Evolutionary conservation across 2,329 filamentous ascomycete species (phyloP), one percentile per base, ranked within the genome.

Genomic region (Ophiocordyceps camponoti-rufipedis): DNA sequence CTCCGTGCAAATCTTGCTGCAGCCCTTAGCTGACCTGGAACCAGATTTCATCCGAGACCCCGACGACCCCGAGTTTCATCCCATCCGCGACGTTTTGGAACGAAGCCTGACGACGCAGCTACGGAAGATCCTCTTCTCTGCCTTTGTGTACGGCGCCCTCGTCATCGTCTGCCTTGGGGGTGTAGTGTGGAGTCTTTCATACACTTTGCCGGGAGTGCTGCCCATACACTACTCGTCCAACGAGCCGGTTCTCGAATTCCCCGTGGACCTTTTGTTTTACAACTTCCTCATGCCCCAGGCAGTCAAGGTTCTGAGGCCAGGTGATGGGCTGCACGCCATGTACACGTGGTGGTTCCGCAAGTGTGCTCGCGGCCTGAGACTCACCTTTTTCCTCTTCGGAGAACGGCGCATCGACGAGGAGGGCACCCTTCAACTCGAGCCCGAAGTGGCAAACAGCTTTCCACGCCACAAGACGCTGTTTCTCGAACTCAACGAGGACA

Each of bases 21-120:
- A 31, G 9, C 7, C 28, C 13, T 35, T 40, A 46, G 16, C 50
- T 51, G 50, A 61, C 44, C 7, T 11, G 6, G 7, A 44, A 28
- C 2, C 49, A 85, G 81, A 95, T 67, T 98, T 98, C 61, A 98
- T 98, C 55, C 79, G 91, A 50, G 93, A 98, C 60, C 91, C 91
- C 7, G 93, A 98, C 60, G 91, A 98, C 61, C 91, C 93, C 9
- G 94, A 91, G 12, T 98, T 98, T 61, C 91, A 98, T 58, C 91
- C 91, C 0, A 89, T 98, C 5, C 84, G 93, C 35, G 91, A 98
- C 61, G 91, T 98, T 12, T 73, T 98, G 16, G 91, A 98, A 61
- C 80, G 91, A 32, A 94, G 82, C 53, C 82, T 98, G 43, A 80
- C 83, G 12, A 94, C 88, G 0, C 91, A 98, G 62, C 74, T 98